These are phyloP conservation scores for Corchorus olitorius DNA, from an alignment of 345 rosid genomes.

Conservation along the genomic window DNA sequence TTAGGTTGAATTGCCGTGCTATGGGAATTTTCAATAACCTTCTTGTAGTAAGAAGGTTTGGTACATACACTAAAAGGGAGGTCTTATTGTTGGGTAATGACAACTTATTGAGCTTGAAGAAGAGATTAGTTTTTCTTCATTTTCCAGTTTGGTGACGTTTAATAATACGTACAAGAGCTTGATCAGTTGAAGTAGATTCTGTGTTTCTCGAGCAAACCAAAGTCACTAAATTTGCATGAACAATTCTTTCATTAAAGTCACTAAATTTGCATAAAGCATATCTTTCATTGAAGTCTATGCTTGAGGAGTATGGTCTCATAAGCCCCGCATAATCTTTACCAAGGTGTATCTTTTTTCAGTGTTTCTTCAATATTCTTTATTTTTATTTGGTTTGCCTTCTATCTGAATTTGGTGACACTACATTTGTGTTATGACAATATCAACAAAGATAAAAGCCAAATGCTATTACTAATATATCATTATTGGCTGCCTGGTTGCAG, in stretches of 20 bases:
- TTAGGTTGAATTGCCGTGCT: background rate
- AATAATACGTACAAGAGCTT: background rate
- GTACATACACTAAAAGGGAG: background rate
- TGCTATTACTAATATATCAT: background rate
- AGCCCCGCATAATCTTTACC: background rate
- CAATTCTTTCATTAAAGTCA: background rate
- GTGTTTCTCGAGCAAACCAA: slow-evolving; percentile 2
- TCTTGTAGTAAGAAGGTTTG: background rate
- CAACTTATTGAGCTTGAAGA: background rate
- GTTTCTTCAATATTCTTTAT: background rate
- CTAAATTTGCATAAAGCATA: slow-evolving; percentile 7
- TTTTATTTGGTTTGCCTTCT: slow-evolving; percentile 1
- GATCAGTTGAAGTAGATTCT: background rate
- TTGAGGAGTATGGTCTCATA: background rate
- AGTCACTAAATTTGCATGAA: slow-evolving; percentile 3
- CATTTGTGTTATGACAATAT: background rate
- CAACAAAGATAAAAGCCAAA: background rate
- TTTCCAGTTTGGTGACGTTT: background rate
- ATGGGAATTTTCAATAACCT: background rate
- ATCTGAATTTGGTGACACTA: background rate
- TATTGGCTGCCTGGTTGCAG: slow-evolving; percentile 2
- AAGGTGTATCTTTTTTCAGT: background rate
- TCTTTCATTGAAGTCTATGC: background rate
- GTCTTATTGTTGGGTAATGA: background rate
- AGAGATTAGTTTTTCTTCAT: background rate